Evolutionary conservation across 148 eudicot species (phyloP), one percentile per base, ranked within the genome.

Genomic region (Rheum nobile): DNA sequence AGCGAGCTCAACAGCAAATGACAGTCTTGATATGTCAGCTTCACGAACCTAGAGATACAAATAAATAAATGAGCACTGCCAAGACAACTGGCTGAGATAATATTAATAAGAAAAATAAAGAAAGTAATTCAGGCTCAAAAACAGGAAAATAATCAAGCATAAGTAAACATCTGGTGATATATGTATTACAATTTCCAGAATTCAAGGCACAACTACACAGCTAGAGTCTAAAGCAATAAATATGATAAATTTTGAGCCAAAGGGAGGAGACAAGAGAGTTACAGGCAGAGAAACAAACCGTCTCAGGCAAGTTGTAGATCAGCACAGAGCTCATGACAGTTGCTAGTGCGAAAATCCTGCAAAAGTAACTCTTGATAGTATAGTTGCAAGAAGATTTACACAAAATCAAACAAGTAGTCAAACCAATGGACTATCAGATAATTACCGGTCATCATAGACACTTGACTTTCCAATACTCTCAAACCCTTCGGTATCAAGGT

Each of bases 1-100:
- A 83, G 99, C 99, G 83, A 95, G 97, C 86, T 95, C 99, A 80
- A 95, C 97, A 46, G 97, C 97, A 84, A 95, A 92, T 67, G 99
- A 95, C 52, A 92, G 83, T 22, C 99, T 86, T 35, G 99, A 95
- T 82, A 95, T 91, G 78, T 95, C 99, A 78, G 99, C 99, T 84
- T 95, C 99, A 76, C 99, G 99, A 39, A 95, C 86, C 97, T 95
- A 69, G 76, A 72, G 29, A 75, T 39, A 65, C 24, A 61, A 65
- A 65, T 65, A 34, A 65, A 8, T 2, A 17, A 34, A 65, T 65
- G 21, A 65, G 70, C 21, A 34, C 10, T 8, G 22, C 41, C 21
- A 65, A 32, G 39, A 65, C 11, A 65, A 17, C 4, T 32, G 41
- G 70, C 6, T 65, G 11, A 16, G 39, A 63, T 63, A 31, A 63